These are phyloP conservation scores for Ceratobasidium sp. DNA, from an alignment of 1,284 basidiomycete species.

Conservation along the genomic window DNA sequence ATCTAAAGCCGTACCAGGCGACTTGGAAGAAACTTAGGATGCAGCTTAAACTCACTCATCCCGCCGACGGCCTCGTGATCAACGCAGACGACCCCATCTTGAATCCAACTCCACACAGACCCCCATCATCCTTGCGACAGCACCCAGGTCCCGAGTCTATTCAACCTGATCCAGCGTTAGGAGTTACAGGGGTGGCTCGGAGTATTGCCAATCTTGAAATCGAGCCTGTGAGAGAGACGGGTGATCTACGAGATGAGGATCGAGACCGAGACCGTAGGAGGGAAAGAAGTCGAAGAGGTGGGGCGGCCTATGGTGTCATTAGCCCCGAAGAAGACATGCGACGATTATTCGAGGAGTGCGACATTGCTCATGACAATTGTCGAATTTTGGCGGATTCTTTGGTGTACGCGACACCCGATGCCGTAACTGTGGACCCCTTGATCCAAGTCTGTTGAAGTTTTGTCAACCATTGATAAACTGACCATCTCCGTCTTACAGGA, in stretches of 20 bases:
- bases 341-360: conserved; percentile 77
- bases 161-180: background rate
- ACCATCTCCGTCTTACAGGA: conserved; percentile 56
- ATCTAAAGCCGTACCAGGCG: conserved; percentile 40
- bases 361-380: conserved; percentile 75
- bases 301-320: conserved; percentile 58
- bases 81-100: conserved; percentile 78
- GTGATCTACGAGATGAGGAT: conserved; percentile 11
- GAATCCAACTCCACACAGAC: conserved; percentile 53
- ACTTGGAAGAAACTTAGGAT: conserved; percentile 37
- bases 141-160: background rate
- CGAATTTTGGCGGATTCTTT: conserved; percentile 68
- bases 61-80: conserved; percentile 67
- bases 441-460: conserved; percentile 59
- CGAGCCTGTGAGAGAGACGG: conserved; percentile 2
- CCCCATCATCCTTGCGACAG: conserved; percentile 19
- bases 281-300: background rate
- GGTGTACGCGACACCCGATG: conserved; percentile 67
- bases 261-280: conserved; percentile 19
- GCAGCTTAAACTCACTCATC: conserved; percentile 4
- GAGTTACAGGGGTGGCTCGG: conserved; percentile 11
- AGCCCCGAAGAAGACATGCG: conserved; percentile 78
- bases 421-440: conserved; percentile 62
- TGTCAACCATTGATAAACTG: background rate
- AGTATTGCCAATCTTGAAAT: background rate